A percentile compares a stretch with the other conserved stretches of the same genome.
Evolutionary conservation across 768 basidiomycete genomes (phyloP).

Genomic region (Suillus discolor): DNA sequence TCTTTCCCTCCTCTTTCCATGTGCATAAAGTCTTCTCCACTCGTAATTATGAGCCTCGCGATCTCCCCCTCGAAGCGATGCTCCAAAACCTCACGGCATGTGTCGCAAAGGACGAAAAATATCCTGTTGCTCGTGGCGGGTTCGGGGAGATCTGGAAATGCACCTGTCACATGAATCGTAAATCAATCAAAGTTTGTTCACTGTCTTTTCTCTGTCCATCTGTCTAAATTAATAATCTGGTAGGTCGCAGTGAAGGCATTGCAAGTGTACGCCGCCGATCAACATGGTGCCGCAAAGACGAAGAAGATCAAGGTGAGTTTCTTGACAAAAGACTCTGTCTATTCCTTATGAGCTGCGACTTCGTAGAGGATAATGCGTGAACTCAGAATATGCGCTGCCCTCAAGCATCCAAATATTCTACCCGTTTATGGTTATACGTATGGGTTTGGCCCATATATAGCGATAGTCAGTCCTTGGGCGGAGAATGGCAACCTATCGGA

Average conservation of each 20-base stretch:
- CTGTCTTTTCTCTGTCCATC: not conserved
- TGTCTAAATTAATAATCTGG: not conserved
- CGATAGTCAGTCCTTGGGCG: constrained; percentile 40
- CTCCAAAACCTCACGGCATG: too few relatives aligned
- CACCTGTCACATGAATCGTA: not conserved
- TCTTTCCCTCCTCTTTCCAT: too few relatives aligned
- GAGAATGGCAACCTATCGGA: constrained; percentile 30
- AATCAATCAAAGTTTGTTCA: not conserved
- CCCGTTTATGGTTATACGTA: constrained; percentile 30
- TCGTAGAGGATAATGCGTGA: constrained; percentile 24
- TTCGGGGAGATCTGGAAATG: constrained; percentile 13
- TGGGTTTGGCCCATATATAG: constrained; percentile 33
- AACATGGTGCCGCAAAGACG: not conserved
- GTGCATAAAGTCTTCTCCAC: too few relatives aligned
- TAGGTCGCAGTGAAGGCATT: constrained; percentile 10
- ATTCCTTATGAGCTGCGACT: not conserved
- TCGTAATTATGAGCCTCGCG: too few relatives aligned
- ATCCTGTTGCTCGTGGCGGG: not conserved
- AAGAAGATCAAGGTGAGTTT: constrained; percentile 8
- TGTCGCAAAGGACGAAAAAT: too few relatives aligned
- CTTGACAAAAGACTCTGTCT: not conserved
- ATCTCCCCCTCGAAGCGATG: too few relatives aligned
- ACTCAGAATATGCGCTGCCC: constrained; percentile 26
- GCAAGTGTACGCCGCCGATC: not conserved
- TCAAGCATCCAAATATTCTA: constrained; percentile 31